Evolutionary conservation across 1,139 yeast species (phyloP).

Genomic region (Sugiyamaella japonica): DNA sequence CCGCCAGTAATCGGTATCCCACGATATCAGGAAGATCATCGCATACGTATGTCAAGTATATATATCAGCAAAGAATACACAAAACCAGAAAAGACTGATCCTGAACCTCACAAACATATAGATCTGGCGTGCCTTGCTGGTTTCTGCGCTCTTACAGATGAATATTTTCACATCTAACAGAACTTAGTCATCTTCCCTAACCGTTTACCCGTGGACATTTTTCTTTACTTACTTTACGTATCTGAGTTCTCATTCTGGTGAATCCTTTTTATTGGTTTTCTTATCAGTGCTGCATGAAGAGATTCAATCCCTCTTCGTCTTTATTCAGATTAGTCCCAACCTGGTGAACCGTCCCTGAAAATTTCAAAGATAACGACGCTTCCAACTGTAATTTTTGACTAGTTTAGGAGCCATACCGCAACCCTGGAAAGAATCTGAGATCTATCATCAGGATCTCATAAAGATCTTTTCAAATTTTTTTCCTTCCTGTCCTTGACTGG

Average conservation of each 20-base stretch:
- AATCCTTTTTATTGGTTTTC: background rate
- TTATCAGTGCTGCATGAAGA: background rate
- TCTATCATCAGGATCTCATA: no score
- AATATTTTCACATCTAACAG: background rate
- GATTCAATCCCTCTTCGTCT: background rate
- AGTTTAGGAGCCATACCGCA: background rate
- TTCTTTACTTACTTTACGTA: no score
- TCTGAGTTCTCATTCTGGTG: background rate
- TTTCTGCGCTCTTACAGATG: no score
- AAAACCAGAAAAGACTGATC: no score
- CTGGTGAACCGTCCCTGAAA: background rate
- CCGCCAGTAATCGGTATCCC: background rate
- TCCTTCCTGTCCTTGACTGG: background rate
- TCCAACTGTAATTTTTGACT: background rate
- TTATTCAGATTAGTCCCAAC: slow-evolving; percentile 3
- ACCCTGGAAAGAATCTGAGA: slow-evolving; percentile 11
- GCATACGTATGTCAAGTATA: background rate
- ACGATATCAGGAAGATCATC: background rate
- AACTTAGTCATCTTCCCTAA: no score
- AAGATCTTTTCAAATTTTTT: background rate
- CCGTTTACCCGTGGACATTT: no score
- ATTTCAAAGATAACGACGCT: slow-evolving; percentile 4
- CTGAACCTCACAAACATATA: no score
- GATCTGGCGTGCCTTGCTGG: no score
- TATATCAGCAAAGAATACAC: background rate